phyloP scores from a whole-genome alignment of 495 filamentous ascomycete species.

The Penicillium crystallinum region DNA sequence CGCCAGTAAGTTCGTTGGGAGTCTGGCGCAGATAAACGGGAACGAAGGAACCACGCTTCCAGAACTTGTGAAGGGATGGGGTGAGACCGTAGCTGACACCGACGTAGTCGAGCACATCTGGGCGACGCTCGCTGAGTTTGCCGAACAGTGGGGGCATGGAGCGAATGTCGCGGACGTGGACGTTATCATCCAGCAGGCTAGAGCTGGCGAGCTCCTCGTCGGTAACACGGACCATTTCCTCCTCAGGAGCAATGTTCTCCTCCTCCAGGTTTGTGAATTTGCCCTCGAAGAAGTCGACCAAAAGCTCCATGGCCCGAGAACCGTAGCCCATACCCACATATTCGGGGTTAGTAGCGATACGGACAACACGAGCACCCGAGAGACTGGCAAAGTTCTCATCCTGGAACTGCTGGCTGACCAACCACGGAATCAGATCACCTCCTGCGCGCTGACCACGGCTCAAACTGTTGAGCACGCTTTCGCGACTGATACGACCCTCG shows the following conservation, averaged over 20 bases:
- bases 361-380: conserved; percentile 86
- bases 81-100: conserved; percentile 96
- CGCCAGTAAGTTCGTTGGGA: conserved; percentile 90
- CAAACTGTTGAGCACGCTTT: conserved; percentile 84
- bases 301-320: conserved; percentile 74
- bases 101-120: conserved; percentile 80
- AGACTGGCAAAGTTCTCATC: conserved; percentile 94
- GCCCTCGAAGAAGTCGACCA: conserved; percentile 90
- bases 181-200: conserved; percentile 76
- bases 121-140: conserved; percentile 76
- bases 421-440: conserved; percentile 96
- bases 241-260: conserved; percentile 39
- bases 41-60: conserved; percentile 80
- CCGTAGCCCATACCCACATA: conserved; percentile 95
- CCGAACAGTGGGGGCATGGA: conserved; percentile 91
- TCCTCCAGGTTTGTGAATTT: conserved; percentile 83
- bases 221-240: conserved; percentile 71
- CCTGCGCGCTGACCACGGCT: conserved; percentile 85
- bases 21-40: conserved; percentile 97
- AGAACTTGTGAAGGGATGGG: conserved; percentile 86
- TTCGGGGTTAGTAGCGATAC: conserved; percentile 95
- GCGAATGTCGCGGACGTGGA: conserved; percentile 84
- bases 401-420: conserved; percentile 97
- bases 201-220: conserved; percentile 76
- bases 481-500: conserved; percentile 88